A percentile compares a stretch with the other conserved stretches of the same genome.
Conservation (phyloP, 768 basidiomycete genomes). For the Leucosporidium creatinivorum region DNA sequence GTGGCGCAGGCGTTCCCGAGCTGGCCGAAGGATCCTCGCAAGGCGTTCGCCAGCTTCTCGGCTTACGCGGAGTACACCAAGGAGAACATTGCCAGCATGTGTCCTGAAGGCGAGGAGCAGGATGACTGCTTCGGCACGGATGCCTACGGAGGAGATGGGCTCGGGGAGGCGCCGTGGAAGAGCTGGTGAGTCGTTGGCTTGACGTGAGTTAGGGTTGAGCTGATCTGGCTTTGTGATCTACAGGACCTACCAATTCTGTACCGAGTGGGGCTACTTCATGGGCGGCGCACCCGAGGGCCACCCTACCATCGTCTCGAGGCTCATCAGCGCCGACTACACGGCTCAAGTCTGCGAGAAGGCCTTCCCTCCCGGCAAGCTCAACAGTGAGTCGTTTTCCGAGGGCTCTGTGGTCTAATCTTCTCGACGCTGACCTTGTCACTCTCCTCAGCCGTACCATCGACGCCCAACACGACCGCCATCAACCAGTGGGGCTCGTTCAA, state of each 20-base stretch:
- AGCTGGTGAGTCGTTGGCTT: conserved; percentile 49
- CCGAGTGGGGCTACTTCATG: conserved; percentile 86
- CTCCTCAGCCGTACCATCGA: conserved; percentile 13
- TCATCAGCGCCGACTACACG: conserved; percentile 65
- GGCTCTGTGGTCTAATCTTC: neutral
- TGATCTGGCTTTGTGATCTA: conserved; percentile 1
- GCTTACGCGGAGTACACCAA: conserved; percentile 75
- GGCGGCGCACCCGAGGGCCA: conserved; percentile 51
- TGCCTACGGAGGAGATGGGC: conserved; percentile 55
- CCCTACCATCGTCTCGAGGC: conserved; percentile 70
- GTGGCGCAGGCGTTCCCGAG: conserved; percentile 35
- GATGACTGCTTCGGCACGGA: conserved; percentile 79
- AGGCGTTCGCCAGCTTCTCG: conserved; percentile 6
- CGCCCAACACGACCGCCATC: conserved; percentile 21
- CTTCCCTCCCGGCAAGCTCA: conserved; percentile 35
- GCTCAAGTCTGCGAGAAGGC: conserved; percentile 62
- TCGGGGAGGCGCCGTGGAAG: conserved; percentile 66
- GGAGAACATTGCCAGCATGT: conserved; percentile 50
- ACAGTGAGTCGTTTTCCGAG: conserved; percentile 13
- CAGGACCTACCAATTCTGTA: neutral
- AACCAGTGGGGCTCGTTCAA: conserved; percentile 32
- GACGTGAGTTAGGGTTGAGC: neutral
- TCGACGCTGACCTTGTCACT: conserved; percentile 38
- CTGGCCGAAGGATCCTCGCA: conserved; percentile 18
- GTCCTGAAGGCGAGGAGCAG: conserved; percentile 49